Conservation (phyloP, 305 asterid species). For the Andrographis paniculata region DNA sequence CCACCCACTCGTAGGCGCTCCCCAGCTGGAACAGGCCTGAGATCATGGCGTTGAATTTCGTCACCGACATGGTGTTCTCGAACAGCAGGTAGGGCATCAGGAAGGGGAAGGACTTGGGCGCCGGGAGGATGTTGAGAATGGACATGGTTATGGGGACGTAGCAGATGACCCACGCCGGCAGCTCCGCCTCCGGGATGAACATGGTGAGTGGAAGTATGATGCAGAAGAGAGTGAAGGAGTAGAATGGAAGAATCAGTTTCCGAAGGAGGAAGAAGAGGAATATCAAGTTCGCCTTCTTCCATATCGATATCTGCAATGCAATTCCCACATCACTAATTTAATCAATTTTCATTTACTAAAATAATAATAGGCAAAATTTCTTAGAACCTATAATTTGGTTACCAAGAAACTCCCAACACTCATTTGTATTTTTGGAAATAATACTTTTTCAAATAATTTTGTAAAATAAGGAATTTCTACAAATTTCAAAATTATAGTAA, state of each 20-base stretch:
- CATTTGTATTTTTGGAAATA: too few relatives aligned
- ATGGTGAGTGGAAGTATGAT: constrained; percentile 87
- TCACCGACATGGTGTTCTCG: constrained; percentile 97
- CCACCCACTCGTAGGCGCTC: constrained; percentile 99
- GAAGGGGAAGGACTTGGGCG: constrained; percentile 88
- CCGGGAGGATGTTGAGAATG: constrained; percentile 69
- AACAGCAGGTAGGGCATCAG: constrained; percentile 91
- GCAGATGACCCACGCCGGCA: constrained; percentile 90
- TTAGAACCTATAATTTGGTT: too few relatives aligned
- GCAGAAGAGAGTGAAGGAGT: constrained; percentile 88
- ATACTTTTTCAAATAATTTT: too few relatives aligned
- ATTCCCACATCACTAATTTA: too few relatives aligned
- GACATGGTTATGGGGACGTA: constrained; percentile 84
- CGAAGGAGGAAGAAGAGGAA: constrained; percentile 88
- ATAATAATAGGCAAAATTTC: too few relatives aligned
- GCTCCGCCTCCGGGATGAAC: constrained; percentile 90
- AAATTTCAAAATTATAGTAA: too few relatives aligned
- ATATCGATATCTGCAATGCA: constrained; percentile 52
- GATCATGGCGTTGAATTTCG: constrained; percentile 96
- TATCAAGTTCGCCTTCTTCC: constrained; percentile 88
- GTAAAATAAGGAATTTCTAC: too few relatives aligned
- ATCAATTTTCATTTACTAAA: too few relatives aligned
- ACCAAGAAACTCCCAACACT: too few relatives aligned
- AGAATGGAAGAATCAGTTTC: constrained; percentile 83
- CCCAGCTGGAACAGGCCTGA: too few relatives aligned